Base-by-base conservation (phyloP, 306 rosid genomes). In the Alnus rubra region DNA sequence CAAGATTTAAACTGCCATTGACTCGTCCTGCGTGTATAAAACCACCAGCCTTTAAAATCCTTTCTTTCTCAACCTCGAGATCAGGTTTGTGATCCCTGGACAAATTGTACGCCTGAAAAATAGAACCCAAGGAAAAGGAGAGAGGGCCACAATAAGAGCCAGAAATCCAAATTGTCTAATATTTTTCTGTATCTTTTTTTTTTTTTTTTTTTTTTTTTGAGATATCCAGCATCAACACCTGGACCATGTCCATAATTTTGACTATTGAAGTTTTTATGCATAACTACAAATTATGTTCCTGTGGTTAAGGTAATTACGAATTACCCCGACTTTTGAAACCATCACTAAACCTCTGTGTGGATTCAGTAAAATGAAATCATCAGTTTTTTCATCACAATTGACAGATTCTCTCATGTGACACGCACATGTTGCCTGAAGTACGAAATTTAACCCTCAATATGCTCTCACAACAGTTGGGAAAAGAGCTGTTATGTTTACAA, bases 71-170 rank as follows among this genome's bases (percentile, higher is more conserved):
- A 82, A 82, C 74, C 86, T 91, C 96, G 82, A 95, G 98, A 77
- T 93, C 91, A 31, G 98, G 99, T 78, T 95, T 95, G 97, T 95
- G 99, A 84, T 95, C 99, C 76, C 92, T 86, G 65, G 99, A 93
- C 81, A 95, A 84, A 77, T 90, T 89, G 86, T 89, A 88, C n/a
- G 99, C 99, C 99, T 95, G 90, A 77, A 78, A 80, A 68, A 68
- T 82, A 86, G 70, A 87, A 63, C 30, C 73, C 78, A 31, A 16
- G 30, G 44, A 19, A 42, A 45, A 42, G 51, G 23, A 63, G 69
- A 31, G 49, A 35, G 48, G n/a, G 70, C 23, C 51, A 18, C 14
- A 67, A 39, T 14, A 68, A 68, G 48, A 68, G 9, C 70, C 12
- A 64, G 11, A 16, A 16, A 42, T 9, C 12, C 11, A 68, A 68